phyloP scores from a whole-genome alignment of 495 filamentous ascomycete species.

The Trichoderma virens region DNA sequence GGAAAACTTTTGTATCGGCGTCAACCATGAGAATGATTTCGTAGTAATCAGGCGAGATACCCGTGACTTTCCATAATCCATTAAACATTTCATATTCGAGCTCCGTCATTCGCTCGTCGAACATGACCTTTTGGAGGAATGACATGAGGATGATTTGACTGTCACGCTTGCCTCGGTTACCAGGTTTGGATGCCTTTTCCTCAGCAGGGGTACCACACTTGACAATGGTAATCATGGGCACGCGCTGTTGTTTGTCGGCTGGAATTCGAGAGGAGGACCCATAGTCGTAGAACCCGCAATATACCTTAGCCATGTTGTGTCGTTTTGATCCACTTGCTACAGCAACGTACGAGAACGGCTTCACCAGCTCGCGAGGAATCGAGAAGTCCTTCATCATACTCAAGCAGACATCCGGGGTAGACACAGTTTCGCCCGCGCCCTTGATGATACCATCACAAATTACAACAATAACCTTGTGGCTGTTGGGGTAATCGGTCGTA shows the following conservation, averaged over 20 bases:
- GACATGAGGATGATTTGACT: constrained; percentile 99
- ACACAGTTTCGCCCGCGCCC: constrained; percentile 77
- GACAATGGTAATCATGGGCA: constrained; percentile 97
- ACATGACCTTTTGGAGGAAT: constrained; percentile 99
- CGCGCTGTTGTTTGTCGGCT: constrained; percentile 83
- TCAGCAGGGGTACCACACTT: constrained; percentile 95
- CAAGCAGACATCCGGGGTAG: constrained; percentile 85
- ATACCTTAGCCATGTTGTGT: constrained; percentile 99
- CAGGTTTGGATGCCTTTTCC: constrained; percentile 69
- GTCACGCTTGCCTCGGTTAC: constrained; percentile 96
- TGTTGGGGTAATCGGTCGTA: constrained; percentile 97
- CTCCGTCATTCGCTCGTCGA: constrained; percentile 99
- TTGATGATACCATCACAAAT: constrained; percentile 98
- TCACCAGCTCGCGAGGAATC: constrained; percentile 67
- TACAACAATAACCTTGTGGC: constrained; percentile 91
- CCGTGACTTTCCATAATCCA: constrained; percentile 95
- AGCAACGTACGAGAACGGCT: constrained; percentile 90
- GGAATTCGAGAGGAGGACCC: constrained; percentile 73
- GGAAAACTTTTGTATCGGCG: constrained; percentile 98
- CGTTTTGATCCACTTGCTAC: constrained; percentile 94
- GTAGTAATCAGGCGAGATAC: constrained; percentile 95
- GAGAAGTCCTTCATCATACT: constrained; percentile 93
- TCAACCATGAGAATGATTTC: constrained; percentile 98
- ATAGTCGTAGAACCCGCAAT: constrained; percentile 97
- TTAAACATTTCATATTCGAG: constrained; percentile 99